Conservation (phyloP, 768 basidiomycete genomes). For the Termitomyces titanicus region DNA sequence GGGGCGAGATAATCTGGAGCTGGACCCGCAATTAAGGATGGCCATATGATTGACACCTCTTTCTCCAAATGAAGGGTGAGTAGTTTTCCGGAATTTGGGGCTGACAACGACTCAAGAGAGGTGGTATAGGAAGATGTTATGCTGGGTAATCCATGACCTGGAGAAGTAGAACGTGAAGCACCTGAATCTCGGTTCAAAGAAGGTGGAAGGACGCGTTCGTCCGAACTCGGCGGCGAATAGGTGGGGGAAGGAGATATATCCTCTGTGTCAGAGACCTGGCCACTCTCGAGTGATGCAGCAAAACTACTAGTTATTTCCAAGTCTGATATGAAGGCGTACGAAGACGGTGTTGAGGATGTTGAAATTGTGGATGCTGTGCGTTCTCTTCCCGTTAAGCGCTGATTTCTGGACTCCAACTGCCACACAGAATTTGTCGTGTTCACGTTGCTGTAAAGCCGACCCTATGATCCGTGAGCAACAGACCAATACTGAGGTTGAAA, state of each 20-base stretch:
- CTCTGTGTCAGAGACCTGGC: slow-evolving; percentile 68
- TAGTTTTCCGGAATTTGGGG: slow-evolving; percentile 56
- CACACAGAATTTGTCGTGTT: slow-evolving; percentile 66
- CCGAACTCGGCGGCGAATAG: slow-evolving; percentile 60
- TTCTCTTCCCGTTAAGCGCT: slow-evolving; percentile 54
- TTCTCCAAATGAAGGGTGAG: slow-evolving; percentile 81
- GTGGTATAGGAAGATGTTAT: slow-evolving; percentile 66
- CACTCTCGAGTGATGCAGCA: slow-evolving; percentile 76
- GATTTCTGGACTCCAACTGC: slow-evolving; percentile 72
- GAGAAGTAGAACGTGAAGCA: slow-evolving; percentile 54
- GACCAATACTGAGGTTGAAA: background rate
- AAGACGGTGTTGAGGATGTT: slow-evolving; percentile 74
- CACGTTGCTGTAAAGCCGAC: slow-evolving; percentile 68
- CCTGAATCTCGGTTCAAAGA: slow-evolving; percentile 24
- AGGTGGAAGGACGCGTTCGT: slow-evolving; percentile 37
- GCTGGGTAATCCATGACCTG: slow-evolving; percentile 51
- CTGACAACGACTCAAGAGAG: slow-evolving; percentile 71
- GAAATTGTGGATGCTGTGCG: slow-evolving; percentile 75
- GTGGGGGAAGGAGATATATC: slow-evolving; percentile 58
- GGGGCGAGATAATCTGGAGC: slow-evolving; percentile 61
- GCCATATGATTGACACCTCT: slow-evolving; percentile 77
- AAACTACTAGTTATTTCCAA: slow-evolving; percentile 84
- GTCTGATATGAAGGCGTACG: slow-evolving; percentile 81
- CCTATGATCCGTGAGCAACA: slow-evolving; percentile 37
- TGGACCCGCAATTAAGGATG: slow-evolving; percentile 73